Conservation (phyloP, 768 basidiomycete genomes). For the Mycena filopes region DNA sequence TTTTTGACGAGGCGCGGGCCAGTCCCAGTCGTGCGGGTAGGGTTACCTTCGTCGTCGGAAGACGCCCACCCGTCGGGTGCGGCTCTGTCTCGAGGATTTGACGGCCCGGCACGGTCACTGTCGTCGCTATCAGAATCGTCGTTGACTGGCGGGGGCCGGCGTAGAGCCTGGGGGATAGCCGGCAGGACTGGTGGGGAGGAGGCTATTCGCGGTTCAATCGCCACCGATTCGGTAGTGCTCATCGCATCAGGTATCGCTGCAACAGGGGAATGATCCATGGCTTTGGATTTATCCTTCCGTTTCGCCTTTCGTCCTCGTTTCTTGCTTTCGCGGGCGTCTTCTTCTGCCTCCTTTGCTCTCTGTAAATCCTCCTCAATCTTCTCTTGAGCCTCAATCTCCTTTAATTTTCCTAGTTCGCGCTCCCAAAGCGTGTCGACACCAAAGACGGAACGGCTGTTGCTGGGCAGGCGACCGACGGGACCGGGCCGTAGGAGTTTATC, state of each 20-base stretch:
- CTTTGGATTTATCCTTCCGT: constrained; percentile 40
- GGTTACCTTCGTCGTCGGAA: constrained; percentile 73
- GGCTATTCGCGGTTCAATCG: constrained; percentile 44
- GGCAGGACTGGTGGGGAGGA: constrained; percentile 58
- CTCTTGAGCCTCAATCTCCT: constrained; percentile 79
- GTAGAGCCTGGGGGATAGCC: constrained; percentile 50
- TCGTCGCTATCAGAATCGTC: constrained; percentile 67
- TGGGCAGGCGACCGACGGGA: constrained; percentile 45
- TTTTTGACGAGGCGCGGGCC: constrained; percentile 63
- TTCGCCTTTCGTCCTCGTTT: constrained; percentile 58
- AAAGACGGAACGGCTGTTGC: constrained; percentile 83
- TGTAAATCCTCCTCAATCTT: constrained; percentile 64
- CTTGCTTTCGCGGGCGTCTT: constrained; percentile 55
- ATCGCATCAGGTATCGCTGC: constrained; percentile 17
- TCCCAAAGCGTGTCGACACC: constrained; percentile 96
- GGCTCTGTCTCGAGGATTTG: constrained; percentile 20
- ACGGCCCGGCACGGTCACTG: constrained; percentile 47
- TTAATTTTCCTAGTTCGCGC: constrained; percentile 83
- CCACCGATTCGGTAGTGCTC: constrained; percentile 28
- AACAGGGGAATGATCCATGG: constrained; percentile 17
- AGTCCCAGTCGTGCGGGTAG: constrained; percentile 66
- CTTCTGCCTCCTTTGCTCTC: constrained; percentile 56
- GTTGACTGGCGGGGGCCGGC: constrained; percentile 53
- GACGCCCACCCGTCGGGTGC: constrained; percentile 61
- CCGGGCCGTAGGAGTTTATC: constrained; percentile 44